A percentile compares a stretch with the other conserved stretches of the same genome.
These are phyloP conservation scores for Podospora comata DNA, from an alignment of 495 filamentous ascomycete genomes.

Conservation along the genomic window DNA sequence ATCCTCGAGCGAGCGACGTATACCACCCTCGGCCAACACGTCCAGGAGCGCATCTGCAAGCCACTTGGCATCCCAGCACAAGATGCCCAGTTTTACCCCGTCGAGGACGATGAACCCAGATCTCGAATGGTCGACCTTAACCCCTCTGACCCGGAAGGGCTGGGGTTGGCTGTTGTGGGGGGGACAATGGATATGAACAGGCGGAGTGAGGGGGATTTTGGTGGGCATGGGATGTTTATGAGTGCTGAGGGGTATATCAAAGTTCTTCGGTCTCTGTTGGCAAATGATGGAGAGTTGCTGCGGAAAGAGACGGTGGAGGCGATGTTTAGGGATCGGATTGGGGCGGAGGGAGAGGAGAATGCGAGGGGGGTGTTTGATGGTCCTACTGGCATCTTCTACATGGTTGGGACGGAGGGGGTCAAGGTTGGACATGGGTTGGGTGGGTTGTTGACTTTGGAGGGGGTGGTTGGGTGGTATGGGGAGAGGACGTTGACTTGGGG, in stretches of 20 bases:
- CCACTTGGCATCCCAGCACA: neutral
- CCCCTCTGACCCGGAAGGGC: neutral
- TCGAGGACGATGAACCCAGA: neutral
- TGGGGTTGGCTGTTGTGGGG: neutral
- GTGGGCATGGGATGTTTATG: constrained; percentile 20
- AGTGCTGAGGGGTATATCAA: constrained; percentile 16
- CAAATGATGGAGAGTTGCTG: constrained; percentile 25
- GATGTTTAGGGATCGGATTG: neutral
- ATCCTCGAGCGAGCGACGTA: neutral
- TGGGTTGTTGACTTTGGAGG: constrained; percentile 13
- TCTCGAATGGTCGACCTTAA: neutral
- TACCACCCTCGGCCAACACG: neutral
- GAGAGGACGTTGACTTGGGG: constrained; percentile 29
- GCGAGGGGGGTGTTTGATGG: neutral
- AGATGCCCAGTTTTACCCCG: neutral
- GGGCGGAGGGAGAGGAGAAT: neutral
- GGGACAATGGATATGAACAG: neutral
- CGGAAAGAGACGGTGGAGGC: neutral
- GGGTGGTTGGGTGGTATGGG: constrained; percentile 26
- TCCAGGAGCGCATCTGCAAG: neutral
- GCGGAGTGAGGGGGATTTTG: constrained; percentile 36
- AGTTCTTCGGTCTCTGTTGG: constrained; percentile 26
- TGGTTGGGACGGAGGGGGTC: neutral
- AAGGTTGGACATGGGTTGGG: neutral
- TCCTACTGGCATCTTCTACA: neutral